A percentile compares a stretch with the other conserved stretches of the same genome.
Conservation (phyloP, 2,329 filamentous ascomycete genomes). For the Fusarium setosum region DNA sequence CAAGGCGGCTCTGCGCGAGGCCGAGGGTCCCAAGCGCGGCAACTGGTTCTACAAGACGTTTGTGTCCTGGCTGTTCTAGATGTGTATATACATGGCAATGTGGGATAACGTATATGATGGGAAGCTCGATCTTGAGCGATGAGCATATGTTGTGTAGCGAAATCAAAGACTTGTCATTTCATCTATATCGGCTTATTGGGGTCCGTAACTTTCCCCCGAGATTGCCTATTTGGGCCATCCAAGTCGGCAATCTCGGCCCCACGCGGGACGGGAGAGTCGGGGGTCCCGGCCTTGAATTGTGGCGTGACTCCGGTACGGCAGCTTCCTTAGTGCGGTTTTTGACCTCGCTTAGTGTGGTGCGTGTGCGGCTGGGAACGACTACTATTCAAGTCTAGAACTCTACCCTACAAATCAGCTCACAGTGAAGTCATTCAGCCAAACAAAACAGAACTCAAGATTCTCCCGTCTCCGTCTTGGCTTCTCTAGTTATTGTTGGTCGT, state of each 20-base stretch:
- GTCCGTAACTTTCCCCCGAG: neutral
- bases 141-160: slow-evolving; percentile 19
- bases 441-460: too few relatives aligned
- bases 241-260: neutral
- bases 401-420: too few relatives aligned
- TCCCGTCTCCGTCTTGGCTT: too few relatives aligned
- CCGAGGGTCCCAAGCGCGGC: slow-evolving; percentile 37
- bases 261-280: neutral
- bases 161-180: neutral
- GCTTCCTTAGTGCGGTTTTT: neutral
- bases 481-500: neutral
- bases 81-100: neutral
- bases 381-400: too few relatives aligned
- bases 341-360: neutral
- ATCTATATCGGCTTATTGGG: neutral
- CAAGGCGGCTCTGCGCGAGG: slow-evolving; percentile 44
- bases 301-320: neutral
- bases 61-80: slow-evolving; percentile 52
- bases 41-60: slow-evolving; percentile 53
- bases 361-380: too few relatives aligned
- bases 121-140: slow-evolving; percentile 5
- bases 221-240: neutral
- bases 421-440: too few relatives aligned
- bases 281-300: neutral
- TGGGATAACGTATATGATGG: slow-evolving; percentile 10